phyloP scores from a whole-genome alignment of 352 stramenopile genomes.

The Phytopythium chamaehyphon region DNA sequence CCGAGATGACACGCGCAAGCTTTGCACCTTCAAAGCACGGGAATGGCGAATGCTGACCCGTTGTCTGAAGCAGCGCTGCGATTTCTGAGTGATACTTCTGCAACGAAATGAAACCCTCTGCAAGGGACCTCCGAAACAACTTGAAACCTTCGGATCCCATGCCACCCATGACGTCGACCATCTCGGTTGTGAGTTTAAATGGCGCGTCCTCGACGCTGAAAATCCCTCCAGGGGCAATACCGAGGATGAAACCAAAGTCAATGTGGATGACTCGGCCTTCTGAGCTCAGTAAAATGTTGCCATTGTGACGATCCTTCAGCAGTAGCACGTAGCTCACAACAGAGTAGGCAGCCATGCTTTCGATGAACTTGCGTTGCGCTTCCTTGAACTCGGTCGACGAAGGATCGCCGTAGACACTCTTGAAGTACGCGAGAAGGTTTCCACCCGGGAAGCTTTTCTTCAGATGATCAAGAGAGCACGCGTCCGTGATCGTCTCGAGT shows the following conservation, averaged over 20 bases:
- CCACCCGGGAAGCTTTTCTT: slow-evolving; percentile 92
- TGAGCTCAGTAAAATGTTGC: slow-evolving; percentile 97
- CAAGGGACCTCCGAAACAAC: slow-evolving; percentile 91
- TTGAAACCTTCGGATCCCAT: slow-evolving; percentile 82
- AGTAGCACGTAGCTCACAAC: slow-evolving; percentile 97
- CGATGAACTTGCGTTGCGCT: slow-evolving; percentile 93
- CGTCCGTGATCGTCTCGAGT: slow-evolving; percentile 95
- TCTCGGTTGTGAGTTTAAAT: slow-evolving; percentile 99
- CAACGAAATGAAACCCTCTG: slow-evolving; percentile 91
- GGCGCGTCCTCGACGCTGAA: slow-evolving; percentile 97
- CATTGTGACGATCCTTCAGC: slow-evolving; percentile 99
- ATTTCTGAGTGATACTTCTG: slow-evolving; percentile 93
- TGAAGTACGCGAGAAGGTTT: slow-evolving; percentile 90
- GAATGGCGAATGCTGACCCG: slow-evolving; percentile 92
- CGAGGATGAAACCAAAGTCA: slow-evolving; percentile 99
- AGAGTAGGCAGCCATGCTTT: slow-evolving; percentile 95
- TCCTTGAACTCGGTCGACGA: slow-evolving; percentile 34
- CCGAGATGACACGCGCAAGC: slow-evolving; percentile 51
- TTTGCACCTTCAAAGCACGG: slow-evolving; percentile 89
- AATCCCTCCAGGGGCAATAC: slow-evolving; percentile 95
- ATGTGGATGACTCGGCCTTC: slow-evolving; percentile 97
- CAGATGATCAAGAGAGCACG: slow-evolving; percentile 95
- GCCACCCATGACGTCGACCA: slow-evolving; percentile 96
- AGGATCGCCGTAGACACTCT: slow-evolving; percentile 44
- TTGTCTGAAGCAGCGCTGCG: slow-evolving; percentile 93